A percentile compares a stretch with the other conserved stretches of the same genome.
Evolutionary conservation across 768 basidiomycete species (phyloP).

Genomic region (Collybia sp.): DNA sequence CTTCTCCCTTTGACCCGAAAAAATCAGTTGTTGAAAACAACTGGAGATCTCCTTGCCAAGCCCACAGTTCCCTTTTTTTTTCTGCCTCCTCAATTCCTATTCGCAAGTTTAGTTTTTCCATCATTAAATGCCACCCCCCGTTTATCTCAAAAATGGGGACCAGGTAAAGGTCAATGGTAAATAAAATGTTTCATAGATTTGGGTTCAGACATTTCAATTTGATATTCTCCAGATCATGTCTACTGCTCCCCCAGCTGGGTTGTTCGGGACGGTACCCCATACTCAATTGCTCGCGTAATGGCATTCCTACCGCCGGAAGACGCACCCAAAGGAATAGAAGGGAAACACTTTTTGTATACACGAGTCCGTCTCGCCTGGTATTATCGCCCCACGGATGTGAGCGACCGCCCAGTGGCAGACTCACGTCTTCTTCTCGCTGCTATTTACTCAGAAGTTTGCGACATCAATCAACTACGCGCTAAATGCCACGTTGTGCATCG

Average conservation of each 20-base stretch:
- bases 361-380: conserved; percentile 94
- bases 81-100: conserved; percentile 15
- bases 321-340: conserved; percentile 58
- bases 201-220: conserved; percentile 11
- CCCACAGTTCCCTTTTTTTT: conserved; percentile 11
- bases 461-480: conserved; percentile 88
- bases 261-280: conserved; percentile 90
- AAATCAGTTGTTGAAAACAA: too few relatives aligned
- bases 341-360: conserved; percentile 65
- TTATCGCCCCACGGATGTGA: conserved; percentile 95
- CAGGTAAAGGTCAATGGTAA: conserved; percentile 86
- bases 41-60: conserved; percentile 15
- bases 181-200: conserved; percentile 15
- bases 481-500: conserved; percentile 93
- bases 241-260: conserved; percentile 95
- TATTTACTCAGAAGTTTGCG: conserved; percentile 95
- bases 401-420: conserved; percentile 86
- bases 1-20: conserved; percentile 3
- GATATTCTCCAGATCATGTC: conserved; percentile 80
- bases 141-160: conserved; percentile 77
- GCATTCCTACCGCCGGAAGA: conserved; percentile 87
- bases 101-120: conserved; percentile 27
- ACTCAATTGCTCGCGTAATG: conserved; percentile 95
- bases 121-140: conserved; percentile 38
- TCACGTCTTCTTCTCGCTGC: conserved; percentile 90